A percentile compares a stretch with the other conserved stretches of the same genome.
phyloP scores from a whole-genome alignment of 768 basidiomycete genomes.

The Lactarius quietus region DNA sequence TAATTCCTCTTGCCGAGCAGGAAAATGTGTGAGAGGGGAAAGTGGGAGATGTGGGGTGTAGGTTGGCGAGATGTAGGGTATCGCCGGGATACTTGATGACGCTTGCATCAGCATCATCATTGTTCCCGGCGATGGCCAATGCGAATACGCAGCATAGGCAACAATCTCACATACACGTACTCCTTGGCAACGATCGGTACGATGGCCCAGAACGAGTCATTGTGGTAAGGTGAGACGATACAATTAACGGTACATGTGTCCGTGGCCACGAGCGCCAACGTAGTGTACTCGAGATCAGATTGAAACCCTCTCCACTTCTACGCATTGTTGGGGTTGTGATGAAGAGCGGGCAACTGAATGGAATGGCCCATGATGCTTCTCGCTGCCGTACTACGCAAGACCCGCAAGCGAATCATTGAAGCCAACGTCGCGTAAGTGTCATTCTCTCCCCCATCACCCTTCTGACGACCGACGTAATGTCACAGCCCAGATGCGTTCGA shows the following conservation, averaged over 20 bases:
- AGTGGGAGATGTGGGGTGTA: background rate
- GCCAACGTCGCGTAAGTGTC: background rate
- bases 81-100: background rate
- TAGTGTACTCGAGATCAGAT: background rate
- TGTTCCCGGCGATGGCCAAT: background rate
- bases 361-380: background rate
- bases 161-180: conserved; percentile 1
- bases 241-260: background rate
- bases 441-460: background rate
- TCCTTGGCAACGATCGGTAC: conserved; percentile 12
- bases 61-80: background rate
- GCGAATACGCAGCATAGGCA: background rate
- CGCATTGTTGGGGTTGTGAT: background rate
- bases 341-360: background rate
- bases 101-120: conserved; percentile 7
- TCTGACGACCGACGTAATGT: background rate
- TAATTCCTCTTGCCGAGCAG: background rate
- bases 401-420: background rate
- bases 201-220: background rate
- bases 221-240: background rate
- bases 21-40: background rate
- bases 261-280: background rate
- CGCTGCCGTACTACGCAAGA: background rate
- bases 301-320: background rate
- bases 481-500: background rate